Percentiles rank a stretch among this genome's conserved stretches.
These are phyloP conservation scores for Blastobotrys mokoenaii DNA, from an alignment of 805 yeast species.

Conservation along the genomic window DNA sequence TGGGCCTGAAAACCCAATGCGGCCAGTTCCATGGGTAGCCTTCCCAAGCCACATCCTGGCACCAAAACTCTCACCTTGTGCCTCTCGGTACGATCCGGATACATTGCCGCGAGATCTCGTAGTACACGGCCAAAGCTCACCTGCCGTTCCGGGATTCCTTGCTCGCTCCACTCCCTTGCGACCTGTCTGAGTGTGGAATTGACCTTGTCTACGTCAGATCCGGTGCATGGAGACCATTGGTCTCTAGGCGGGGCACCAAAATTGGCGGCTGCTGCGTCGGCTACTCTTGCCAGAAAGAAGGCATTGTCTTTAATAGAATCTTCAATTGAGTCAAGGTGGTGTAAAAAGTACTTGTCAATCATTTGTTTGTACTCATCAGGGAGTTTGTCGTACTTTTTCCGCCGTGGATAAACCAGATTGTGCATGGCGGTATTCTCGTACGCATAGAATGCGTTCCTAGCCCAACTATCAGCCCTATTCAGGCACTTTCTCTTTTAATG, in stretches of 20 bases:
- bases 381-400: slow-evolving; percentile 8
- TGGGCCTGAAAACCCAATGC: slow-evolving; percentile 42
- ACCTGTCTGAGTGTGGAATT: slow-evolving; percentile 53
- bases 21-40: slow-evolving; percentile 64
- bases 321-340: slow-evolving; percentile 12
- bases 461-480: neutral
- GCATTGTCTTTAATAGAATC: slow-evolving; percentile 15
- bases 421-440: slow-evolving; percentile 8
- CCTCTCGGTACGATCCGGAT: slow-evolving; percentile 25
- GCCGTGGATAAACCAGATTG: slow-evolving; percentile 10
- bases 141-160: slow-evolving; percentile 44
- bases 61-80: slow-evolving; percentile 39
- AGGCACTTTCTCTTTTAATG: neutral
- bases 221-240: slow-evolving; percentile 26
- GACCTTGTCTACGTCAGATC: slow-evolving; percentile 48
- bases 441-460: slow-evolving; percentile 8
- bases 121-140: slow-evolving; percentile 49
- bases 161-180: slow-evolving; percentile 68
- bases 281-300: slow-evolving; percentile 17
- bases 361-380: neutral
- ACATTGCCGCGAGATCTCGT: slow-evolving; percentile 32
- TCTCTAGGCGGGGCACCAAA: slow-evolving; percentile 17
- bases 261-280: slow-evolving; percentile 14
- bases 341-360: slow-evolving; percentile 5
- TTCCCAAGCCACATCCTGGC: slow-evolving; percentile 89